These are phyloP conservation scores for Gloeopeniophorella convolvens DNA, from an alignment of 768 basidiomycete species.

Conservation along the genomic window DNA sequence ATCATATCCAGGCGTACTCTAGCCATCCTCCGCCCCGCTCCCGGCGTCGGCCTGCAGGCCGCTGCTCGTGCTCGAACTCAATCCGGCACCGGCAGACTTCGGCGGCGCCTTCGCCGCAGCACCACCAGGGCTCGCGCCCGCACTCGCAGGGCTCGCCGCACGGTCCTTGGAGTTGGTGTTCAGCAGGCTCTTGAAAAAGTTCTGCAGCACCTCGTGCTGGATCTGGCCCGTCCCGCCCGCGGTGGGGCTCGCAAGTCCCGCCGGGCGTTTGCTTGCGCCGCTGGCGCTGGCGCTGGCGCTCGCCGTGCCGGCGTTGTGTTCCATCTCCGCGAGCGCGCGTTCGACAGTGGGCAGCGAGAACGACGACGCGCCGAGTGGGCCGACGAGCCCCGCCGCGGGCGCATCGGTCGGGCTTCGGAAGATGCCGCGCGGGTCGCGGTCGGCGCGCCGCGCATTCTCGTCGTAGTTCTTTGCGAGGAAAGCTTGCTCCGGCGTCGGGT, in stretches of 20 bases:
- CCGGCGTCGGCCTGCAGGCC: background rate
- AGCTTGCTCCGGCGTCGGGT: slow-evolving; percentile 79
- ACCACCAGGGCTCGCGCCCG: slow-evolving; percentile 29
- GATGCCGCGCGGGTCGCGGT: slow-evolving; percentile 81
- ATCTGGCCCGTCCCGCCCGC: slow-evolving; percentile 34
- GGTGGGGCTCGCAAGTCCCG: slow-evolving; percentile 25
- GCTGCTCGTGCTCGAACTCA: background rate
- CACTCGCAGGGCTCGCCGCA: slow-evolving; percentile 29
- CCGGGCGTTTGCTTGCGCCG: slow-evolving; percentile 23
- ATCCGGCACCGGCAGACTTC: too few relatives aligned
- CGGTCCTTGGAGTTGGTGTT: slow-evolving; percentile 66
- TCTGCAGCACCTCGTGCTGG: slow-evolving; percentile 79
- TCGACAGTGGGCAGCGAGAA: slow-evolving; percentile 86
- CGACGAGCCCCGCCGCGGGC: slow-evolving; percentile 73
- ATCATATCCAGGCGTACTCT: too few relatives aligned
- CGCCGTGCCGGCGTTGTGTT: slow-evolving; percentile 41
- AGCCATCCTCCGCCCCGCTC: slow-evolving; percentile 4
- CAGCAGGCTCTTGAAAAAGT: slow-evolving; percentile 81
- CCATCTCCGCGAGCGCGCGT: slow-evolving; percentile 84
- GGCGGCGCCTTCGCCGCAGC: slow-evolving; percentile 12
- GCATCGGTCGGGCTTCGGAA: slow-evolving; percentile 75
- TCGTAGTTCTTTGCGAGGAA: slow-evolving; percentile 92
- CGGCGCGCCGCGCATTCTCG: slow-evolving; percentile 82
- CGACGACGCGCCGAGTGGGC: slow-evolving; percentile 83
- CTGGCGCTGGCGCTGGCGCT: slow-evolving; percentile 19